A percentile compares a stretch with the other conserved stretches of the same genome.
These are phyloP conservation scores for Suhomyces prunicola DNA, from an alignment of 805 yeast genomes.

Conservation along the genomic window DNA sequence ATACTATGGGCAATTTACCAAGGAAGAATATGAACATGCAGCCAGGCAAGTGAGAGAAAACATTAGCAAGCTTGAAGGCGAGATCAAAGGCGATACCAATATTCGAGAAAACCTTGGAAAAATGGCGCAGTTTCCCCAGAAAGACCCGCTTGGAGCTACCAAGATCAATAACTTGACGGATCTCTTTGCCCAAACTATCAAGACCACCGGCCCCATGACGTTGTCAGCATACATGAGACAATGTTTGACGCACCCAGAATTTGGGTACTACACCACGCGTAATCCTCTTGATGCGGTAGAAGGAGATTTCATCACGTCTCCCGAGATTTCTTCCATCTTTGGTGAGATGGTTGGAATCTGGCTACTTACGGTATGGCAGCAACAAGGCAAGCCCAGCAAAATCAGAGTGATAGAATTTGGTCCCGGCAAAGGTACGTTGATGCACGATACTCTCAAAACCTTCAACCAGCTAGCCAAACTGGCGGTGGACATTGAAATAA, in stretches of 20 bases:
- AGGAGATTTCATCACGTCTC: constrained; percentile 84
- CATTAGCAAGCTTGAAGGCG: constrained; percentile 27
- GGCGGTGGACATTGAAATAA: constrained; percentile 37
- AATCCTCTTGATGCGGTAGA: constrained; percentile 60
- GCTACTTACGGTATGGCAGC: constrained; percentile 55
- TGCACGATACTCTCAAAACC: constrained; percentile 57
- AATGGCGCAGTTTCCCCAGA: constrained; percentile 35
- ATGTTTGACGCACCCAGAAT: constrained; percentile 72
- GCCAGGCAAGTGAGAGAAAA: constrained; percentile 30
- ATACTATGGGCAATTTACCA: constrained; percentile 33
- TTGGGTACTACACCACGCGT: constrained; percentile 75
- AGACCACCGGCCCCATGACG: constrained; percentile 74
- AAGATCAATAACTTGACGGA: constrained; percentile 27
- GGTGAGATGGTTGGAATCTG: constrained; percentile 84
- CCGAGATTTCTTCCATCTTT: constrained; percentile 83
- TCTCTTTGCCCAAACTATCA: constrained; percentile 47
- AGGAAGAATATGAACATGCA: constrained; percentile 40
- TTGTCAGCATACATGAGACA: constrained; percentile 75
- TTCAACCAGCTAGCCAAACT: constrained; percentile 40
- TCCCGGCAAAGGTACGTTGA: constrained; percentile 80
- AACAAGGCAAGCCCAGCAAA: constrained; percentile 49
- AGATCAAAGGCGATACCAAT: constrained; percentile 36
- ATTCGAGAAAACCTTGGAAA: constrained; percentile 35
- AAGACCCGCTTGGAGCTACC: constrained; percentile 11
- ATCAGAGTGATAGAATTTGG: constrained; percentile 72